A percentile compares a stretch with the other conserved stretches of the same genome.
Evolutionary conservation across 345 rosid genomes (phyloP).

Genomic region (Citrus trifoliata): DNA sequence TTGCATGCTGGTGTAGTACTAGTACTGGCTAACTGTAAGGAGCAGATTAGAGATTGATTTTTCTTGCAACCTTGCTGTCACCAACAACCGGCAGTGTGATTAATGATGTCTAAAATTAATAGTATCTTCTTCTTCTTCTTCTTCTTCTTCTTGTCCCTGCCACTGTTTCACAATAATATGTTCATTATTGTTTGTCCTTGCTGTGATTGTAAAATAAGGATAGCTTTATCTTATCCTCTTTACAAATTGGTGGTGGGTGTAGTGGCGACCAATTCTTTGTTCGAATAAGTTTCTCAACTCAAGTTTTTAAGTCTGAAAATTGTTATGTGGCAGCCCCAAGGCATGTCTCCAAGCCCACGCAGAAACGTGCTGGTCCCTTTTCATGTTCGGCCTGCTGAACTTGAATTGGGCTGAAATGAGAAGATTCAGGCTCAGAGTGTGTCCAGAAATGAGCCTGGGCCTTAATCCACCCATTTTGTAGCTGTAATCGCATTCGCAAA

Average conservation of each 20-base stretch:
- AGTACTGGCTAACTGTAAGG: neutral
- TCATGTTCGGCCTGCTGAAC: no score
- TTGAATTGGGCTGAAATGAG: neutral
- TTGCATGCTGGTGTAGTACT: neutral
- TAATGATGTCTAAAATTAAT: conserved; percentile 6
- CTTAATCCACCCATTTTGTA: no score
- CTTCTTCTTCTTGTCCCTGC: neutral
- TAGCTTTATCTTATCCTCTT: no score
- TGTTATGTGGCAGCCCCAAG: no score
- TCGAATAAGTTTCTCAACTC: no score
- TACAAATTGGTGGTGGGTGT: no score
- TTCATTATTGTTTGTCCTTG: neutral
- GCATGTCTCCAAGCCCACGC: no score
- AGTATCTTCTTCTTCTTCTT: neutral
- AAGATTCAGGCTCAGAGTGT: neutral
- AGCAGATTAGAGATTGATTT: neutral
- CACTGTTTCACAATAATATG: neutral
- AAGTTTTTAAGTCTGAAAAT: no score
- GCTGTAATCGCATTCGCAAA: no score
- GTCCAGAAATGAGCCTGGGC: no score
- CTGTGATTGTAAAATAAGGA: neutral
- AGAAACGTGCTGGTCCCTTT: neutral
- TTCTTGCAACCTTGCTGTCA: neutral
- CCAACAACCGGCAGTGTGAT: conserved; percentile 26
- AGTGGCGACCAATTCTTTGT: no score